phyloP scores from a whole-genome alignment of 2,329 filamentous ascomycete species.

The Ambrosiella xylebori region DNA sequence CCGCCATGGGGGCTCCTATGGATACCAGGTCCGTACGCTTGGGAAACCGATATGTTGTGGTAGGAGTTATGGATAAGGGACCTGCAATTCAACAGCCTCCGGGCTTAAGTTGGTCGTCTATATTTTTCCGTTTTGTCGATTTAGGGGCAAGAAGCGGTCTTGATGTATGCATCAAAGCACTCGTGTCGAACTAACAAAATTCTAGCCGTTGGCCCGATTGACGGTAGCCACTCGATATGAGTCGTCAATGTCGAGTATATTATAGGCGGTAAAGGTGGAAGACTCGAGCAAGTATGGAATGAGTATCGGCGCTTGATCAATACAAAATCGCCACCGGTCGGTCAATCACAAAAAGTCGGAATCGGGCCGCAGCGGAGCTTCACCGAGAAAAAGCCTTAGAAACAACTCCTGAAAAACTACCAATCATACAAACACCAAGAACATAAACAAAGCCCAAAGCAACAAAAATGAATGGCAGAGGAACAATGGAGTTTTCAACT shows the following conservation, averaged over 20 bases:
- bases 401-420: background rate
- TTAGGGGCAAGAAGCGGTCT: background rate
- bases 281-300: no score
- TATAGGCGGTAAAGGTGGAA: no score
- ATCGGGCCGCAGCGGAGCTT: background rate
- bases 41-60: background rate
- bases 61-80: background rate
- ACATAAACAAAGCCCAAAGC: background rate
- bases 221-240: no score
- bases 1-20: slow-evolving; percentile 3
- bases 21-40: no score
- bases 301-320: background rate
- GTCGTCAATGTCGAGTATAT: no score
- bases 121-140: background rate
- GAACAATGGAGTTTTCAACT: background rate
- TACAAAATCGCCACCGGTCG: background rate
- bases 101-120: background rate
- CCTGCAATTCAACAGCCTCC: background rate
- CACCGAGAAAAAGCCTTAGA: background rate
- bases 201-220: background rate
- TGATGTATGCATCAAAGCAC: background rate
- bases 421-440: background rate
- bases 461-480: background rate
- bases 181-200: background rate
- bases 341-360: background rate